phyloP scores from a whole-genome alignment of 2,329 filamentous ascomycete genomes.

The Talaromyces funiculosus region DNA sequence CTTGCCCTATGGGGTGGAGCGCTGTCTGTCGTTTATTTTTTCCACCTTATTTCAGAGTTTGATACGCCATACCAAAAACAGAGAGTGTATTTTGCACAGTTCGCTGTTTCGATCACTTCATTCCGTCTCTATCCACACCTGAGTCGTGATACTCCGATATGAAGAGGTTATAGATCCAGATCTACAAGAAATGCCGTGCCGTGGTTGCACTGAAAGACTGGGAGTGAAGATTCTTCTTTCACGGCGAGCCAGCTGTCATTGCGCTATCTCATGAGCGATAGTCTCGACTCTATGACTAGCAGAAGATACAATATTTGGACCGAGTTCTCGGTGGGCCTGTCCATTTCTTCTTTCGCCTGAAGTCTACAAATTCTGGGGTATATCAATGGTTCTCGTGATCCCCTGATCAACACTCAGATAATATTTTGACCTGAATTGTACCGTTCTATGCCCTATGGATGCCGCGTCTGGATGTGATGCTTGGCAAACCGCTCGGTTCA shows the following conservation, averaged over 20 bases:
- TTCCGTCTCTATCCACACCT: background rate
- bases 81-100: background rate
- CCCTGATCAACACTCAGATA: background rate
- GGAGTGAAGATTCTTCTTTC: background rate
- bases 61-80: background rate
- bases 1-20: background rate
- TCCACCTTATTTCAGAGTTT: background rate
- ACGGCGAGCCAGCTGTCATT: background rate
- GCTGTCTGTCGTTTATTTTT: background rate
- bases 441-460: too few species aligned
- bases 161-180: background rate
- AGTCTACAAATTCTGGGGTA: background rate
- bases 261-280: conserved; percentile 1
- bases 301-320: background rate
- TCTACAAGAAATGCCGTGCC: background rate
- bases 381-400: background rate
- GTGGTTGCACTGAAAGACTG: background rate
- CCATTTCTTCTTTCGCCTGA: background rate
- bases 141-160: background rate
- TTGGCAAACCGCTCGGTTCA: background rate
- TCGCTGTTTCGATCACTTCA: background rate
- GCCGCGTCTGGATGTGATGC: background rate
- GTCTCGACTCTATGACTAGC: background rate
- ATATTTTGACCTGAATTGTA: too few species aligned
- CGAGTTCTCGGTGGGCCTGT: background rate